Conservation (phyloP, 441 rosid genomes). For the Eutrema salsugineum region DNA sequence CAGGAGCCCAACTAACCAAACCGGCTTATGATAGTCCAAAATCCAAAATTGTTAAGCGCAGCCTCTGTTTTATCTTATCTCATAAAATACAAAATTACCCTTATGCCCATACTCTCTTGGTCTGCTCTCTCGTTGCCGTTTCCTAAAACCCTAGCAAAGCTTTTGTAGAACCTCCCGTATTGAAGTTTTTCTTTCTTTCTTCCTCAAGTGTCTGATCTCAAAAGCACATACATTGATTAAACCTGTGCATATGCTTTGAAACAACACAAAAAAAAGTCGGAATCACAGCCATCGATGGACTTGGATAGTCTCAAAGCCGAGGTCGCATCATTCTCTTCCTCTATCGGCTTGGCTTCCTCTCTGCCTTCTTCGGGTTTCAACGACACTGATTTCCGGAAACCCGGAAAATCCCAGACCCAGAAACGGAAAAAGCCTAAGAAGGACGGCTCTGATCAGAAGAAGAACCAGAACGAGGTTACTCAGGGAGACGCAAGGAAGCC, state of each 20-base stretch:
- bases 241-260: not conserved
- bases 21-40: not conserved
- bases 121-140: constrained; percentile 5
- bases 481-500: constrained; percentile 18
- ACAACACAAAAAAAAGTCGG: constrained; percentile 25
- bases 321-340: constrained; percentile 73
- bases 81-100: not conserved
- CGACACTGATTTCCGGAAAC: constrained; percentile 74
- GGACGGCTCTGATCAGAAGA: constrained; percentile 2
- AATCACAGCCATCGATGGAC: constrained; percentile 19
- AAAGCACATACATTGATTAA: not conserved
- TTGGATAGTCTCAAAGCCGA: constrained; percentile 48
- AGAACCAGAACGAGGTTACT: not conserved
- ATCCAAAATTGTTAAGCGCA: no score
- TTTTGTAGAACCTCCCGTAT: not conserved
- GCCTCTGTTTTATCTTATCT: no score
- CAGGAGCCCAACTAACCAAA: not conserved
- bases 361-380: constrained; percentile 64
- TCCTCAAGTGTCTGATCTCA: not conserved
- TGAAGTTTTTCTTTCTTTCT: not conserved
- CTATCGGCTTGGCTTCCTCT: constrained; percentile 65
- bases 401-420: constrained; percentile 30
- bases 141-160: constrained; percentile 21
- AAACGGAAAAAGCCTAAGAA: constrained; percentile 27
- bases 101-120: not conserved